phyloP scores from a whole-genome alignment of 495 filamentous ascomycete species.

The Cercophora samala region DNA sequence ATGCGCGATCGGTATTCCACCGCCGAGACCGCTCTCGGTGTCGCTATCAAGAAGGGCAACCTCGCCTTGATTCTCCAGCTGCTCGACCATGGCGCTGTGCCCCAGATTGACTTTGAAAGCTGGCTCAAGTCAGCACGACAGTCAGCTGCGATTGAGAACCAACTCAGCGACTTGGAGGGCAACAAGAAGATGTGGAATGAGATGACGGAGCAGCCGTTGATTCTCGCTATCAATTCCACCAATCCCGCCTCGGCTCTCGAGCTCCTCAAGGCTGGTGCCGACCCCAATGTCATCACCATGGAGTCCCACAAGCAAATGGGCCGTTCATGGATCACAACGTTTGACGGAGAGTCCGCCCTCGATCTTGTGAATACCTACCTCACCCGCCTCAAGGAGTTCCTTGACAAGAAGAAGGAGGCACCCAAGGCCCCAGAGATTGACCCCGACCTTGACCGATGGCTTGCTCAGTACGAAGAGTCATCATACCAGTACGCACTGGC shows the following conservation, averaged over 20 bases:
- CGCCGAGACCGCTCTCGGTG: conserved; percentile 38
- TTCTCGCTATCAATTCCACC: conserved; percentile 51
- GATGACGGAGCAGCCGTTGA: conserved; percentile 54
- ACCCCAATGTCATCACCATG: conserved; percentile 50
- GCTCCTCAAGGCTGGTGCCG: conserved; percentile 57
- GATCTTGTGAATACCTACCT: conserved; percentile 55
- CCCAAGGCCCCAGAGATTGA: conserved; percentile 17
- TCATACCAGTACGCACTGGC: conserved; percentile 54
- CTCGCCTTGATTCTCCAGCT: conserved; percentile 38
- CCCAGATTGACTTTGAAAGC: conserved; percentile 43
- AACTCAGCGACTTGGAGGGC: conserved; percentile 36
- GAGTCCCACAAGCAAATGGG: conserved; percentile 33
- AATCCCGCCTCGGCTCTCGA: conserved; percentile 52
- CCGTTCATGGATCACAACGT: conserved; percentile 16
- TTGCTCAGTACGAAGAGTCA: conserved; percentile 42
- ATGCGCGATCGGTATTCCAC: conserved; percentile 24
- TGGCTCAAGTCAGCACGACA: conserved; percentile 45
- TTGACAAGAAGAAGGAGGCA: conserved; percentile 26
- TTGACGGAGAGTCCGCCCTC: conserved; percentile 47
- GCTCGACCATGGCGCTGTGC: conserved; percentile 40
- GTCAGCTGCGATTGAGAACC: conserved; percentile 17
- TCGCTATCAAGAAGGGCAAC: conserved; percentile 35
- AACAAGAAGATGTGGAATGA: conserved; percentile 42
- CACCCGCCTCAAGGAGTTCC: conserved; percentile 42
- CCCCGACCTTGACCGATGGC: conserved; percentile 38